A percentile compares a stretch with the other conserved stretches of the same genome.
Evolutionary conservation across 495 filamentous ascomycete species (phyloP).

Genomic region (Podospora pseudoanserina): DNA sequence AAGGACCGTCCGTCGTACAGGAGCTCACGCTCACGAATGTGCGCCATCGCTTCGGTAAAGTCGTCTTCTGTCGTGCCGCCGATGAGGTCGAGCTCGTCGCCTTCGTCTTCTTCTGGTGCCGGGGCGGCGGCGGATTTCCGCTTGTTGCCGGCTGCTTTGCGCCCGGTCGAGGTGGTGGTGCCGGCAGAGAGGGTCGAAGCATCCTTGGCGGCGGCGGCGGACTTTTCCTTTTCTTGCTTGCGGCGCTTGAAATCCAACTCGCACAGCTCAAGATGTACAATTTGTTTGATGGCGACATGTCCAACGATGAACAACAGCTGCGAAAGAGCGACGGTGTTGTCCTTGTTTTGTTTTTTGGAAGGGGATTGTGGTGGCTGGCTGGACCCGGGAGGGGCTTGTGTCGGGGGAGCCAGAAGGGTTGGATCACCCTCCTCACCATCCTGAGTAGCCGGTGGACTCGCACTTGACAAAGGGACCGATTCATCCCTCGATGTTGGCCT

Average conservation of each 20-base stretch:
- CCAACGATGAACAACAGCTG: conserved; percentile 95
- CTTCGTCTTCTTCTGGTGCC: conserved; percentile 57
- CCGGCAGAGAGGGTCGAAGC: conserved; percentile 30
- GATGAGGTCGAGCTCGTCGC: conserved; percentile 91
- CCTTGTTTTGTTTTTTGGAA: conserved; percentile 49
- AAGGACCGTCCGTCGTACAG: conserved; percentile 83
- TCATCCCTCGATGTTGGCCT: conserved; percentile 44
- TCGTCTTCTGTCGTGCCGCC: conserved; percentile 97
- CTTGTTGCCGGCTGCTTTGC: conserved; percentile 18
- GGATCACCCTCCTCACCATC: conserved; percentile 33
- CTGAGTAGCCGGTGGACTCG: conserved; percentile 22
- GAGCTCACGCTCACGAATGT: conserved; percentile 91
- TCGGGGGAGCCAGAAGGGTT: conserved; percentile 24
- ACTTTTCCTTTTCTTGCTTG: conserved; percentile 92
- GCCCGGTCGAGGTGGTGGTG: conserved; percentile 31
- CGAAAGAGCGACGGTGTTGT: conserved; percentile 70
- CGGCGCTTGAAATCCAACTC: conserved; percentile 96
- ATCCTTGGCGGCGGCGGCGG: conserved; percentile 41
- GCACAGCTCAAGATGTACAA: conserved; percentile 97
- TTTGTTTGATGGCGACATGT: conserved; percentile 97
- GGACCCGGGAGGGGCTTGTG: conserved; percentile 17
- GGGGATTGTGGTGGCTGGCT: conserved; percentile 31
- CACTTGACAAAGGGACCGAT: conserved; percentile 27
- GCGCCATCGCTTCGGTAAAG: conserved; percentile 92
- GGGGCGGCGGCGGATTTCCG: conserved; percentile 12